Base-by-base conservation (phyloP, 306 rosid genomes). In the Coriaria nepalensis region DNA sequence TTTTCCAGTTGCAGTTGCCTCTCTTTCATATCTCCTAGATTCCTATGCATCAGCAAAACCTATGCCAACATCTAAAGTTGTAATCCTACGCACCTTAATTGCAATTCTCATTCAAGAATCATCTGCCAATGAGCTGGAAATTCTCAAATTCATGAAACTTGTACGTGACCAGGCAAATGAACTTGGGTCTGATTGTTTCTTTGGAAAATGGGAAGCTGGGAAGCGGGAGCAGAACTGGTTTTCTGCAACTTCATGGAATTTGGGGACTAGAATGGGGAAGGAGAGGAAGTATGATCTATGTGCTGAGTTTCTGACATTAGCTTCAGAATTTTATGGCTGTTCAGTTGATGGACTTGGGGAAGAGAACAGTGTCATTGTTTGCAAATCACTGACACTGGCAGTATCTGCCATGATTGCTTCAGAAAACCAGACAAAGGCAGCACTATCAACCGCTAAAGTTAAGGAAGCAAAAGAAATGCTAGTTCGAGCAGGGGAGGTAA, bases 201-300 rank as follows among this genome's bases (percentile, higher is more conserved):
- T 77, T 55, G 97, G 97, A 40, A 70, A 76, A 71, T 93, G 82
- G 15, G 97, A 84, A 64, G 75, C 71, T 33, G 95, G 95, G 67
- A 68, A 67, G 68, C 78, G 95, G 64, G 97, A 90, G 56, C 60
- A 72, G 73, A 84, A 90, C 15, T 90, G 95, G 97, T 90, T 79
- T 71, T 78, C 95, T 5, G 82, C 71, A 68, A 79, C 80, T 35
- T 77, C 94, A 33, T 90, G 97, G 97, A 90, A 90, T 69, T 69
- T 72, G 13, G 97, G 95, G 60, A 75, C 77, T 37, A 81, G 59
- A 71, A 57, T 69, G 48, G 97, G 90, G 37, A 77, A 68, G 59
- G 80, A 69, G 67, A 74, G 52, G 58, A 77, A 73, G 37, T 90
- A 68, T 29, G 84, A 84, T 53, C 46, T 74, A 58, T 90, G 95